phyloP scores from a whole-genome alignment of 2,329 filamentous ascomycete genomes.

The Furcasterigmium sp. region DNA sequence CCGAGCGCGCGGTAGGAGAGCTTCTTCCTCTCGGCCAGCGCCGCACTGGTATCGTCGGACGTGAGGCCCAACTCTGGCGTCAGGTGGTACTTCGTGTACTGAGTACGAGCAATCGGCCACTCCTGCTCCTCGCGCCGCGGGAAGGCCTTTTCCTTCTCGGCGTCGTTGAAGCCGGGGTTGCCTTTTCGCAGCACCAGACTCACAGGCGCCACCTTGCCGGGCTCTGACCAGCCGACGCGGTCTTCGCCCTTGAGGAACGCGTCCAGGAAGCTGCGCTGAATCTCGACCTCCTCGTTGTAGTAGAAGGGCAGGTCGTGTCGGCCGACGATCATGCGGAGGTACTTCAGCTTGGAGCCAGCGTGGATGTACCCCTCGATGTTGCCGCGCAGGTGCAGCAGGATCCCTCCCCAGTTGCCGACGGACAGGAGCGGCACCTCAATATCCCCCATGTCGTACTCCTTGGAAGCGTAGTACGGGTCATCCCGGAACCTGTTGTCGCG shows the following conservation, averaged over 20 bases:
- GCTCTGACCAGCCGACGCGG: constrained; percentile 50
- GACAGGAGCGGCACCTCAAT: constrained; percentile 63
- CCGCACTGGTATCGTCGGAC: constrained; percentile 15
- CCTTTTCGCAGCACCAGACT: constrained; percentile 59
- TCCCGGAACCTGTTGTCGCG: constrained; percentile 52
- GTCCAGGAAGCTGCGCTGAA: constrained; percentile 64
- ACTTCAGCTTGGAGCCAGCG: constrained; percentile 63
- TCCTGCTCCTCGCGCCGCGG: constrained; percentile 50
- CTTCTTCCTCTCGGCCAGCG: constrained; percentile 23
- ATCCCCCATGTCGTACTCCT: constrained; percentile 59
- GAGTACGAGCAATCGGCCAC: constrained; percentile 63
- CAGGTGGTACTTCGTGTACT: constrained; percentile 58
- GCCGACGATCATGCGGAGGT: constrained; percentile 63
- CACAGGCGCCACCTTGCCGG: constrained; percentile 55
- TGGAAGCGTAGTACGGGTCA: constrained; percentile 58
- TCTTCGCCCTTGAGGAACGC: constrained; percentile 68
- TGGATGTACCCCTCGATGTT: constrained; percentile 62
- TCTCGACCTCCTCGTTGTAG: constrained; percentile 61
- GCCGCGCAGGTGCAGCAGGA: constrained; percentile 62
- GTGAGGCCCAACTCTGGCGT: constrained; percentile 38
- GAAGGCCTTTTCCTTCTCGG: constrained; percentile 53
- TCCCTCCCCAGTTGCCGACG: constrained; percentile 69
- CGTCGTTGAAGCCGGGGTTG: constrained; percentile 61
- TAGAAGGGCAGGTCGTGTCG: constrained; percentile 70
- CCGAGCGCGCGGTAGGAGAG: constrained; percentile 57